Base-by-base conservation (phyloP, 2,329 filamentous ascomycete species). In the Lizonia empirigonia region DNA sequence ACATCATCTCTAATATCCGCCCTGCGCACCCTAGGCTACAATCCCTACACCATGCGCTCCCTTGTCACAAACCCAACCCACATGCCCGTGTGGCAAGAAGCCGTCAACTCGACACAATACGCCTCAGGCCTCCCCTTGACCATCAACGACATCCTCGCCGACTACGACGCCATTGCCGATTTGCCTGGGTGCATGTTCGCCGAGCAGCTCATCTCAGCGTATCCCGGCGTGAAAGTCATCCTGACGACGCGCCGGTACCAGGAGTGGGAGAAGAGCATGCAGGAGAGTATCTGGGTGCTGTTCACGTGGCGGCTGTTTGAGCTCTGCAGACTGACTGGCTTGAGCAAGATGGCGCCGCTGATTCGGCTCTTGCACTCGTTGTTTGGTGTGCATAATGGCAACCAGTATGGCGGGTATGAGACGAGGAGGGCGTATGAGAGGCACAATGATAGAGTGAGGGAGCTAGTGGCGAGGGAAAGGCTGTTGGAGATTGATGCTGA, bases 1-100 rank as follows among this genome's bases (percentile, higher is more conserved):
- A 90, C 87, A 63, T 82, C 85, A 26, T 89, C 66, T 15, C 55
- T 70, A 13, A 41, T 48, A 20, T 33, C 38, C 26, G 67, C 66
- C 1, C 58, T 70, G 2, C 60, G 84, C 84, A 78, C 67, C 80
- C 77, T 69, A 3, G 65, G 63, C 27, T 69, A 66, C 53, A 65
- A 56, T 5, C 53, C 63, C 0, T 59, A 66, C 47, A 56, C 63
- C 3, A 66, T 68, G 63, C 62, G 58, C 41, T 44, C 53, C 15
- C 42, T 68, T 12, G 54, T 69, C 20, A 22, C 52, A 24, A 62
- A 58, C 9, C 58, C 59, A 7, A 44, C 52, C 0, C 53, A 67
- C 33, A 53, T 69, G 10, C 29, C 51, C 0, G 56, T 65, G 13
- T 71, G 68, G 66, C 55, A 68, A 44, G 67, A 71, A 64, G 68